Conservation (phyloP, 345 rosid genomes). For the Rhizophora mangle region DNA sequence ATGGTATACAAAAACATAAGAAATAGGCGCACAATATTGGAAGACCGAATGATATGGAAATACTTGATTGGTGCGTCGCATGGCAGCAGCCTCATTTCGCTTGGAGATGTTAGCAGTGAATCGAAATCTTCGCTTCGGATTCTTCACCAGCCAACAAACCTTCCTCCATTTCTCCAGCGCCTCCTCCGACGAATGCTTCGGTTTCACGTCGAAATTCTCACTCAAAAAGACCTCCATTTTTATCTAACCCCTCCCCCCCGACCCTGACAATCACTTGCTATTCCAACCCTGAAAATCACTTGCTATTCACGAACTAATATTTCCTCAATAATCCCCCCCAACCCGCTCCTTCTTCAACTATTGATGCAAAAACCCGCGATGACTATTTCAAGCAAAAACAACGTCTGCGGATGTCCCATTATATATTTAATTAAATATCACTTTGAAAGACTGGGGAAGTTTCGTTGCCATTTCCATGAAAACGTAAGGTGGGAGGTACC, state of each 20-base stretch:
- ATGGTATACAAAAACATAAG: no score
- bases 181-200: conserved; percentile 68
- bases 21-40: no score
- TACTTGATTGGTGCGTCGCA: conserved; percentile 84
- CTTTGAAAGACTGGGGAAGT: background rate
- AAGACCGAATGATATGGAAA: background rate
- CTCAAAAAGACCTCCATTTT: conserved; percentile 64
- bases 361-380: no score
- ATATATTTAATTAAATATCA: no score
- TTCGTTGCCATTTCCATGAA: background rate
- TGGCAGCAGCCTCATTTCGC: conserved; percentile 81
- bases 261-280: no score
- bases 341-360: no score
- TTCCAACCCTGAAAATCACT: background rate
- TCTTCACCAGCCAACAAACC: conserved; percentile 71
- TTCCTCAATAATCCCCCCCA: no score
- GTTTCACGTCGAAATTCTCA: conserved; percentile 60
- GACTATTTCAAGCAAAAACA: no score
- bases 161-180: conserved; percentile 67
- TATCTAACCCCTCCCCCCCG: background rate
- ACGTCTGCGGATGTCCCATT: no score
- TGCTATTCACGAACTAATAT: no score
- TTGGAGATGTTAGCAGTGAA: conserved; percentile 86
- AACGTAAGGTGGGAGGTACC: no score
- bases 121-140: conserved; percentile 81